Conservation (phyloP, 208 protist genomes). For the Crithidia mellificae region DNA sequence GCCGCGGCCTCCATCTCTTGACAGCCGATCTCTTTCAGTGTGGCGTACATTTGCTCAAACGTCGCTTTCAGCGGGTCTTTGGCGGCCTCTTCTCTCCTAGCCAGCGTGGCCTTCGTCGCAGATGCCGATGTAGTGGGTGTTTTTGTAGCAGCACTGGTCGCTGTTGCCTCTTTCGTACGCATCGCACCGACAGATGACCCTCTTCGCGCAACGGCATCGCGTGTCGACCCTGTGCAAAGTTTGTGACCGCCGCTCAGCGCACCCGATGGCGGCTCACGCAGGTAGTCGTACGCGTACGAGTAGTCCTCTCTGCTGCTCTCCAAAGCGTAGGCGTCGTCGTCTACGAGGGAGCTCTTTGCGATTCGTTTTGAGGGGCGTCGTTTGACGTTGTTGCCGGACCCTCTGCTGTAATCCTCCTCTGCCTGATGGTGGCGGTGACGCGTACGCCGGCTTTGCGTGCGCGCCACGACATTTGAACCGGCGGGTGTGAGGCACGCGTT, state of each 20-base stretch:
- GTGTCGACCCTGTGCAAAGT: not conserved
- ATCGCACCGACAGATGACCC: too few relatives aligned
- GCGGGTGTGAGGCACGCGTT: conserved; percentile 19
- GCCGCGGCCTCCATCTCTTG: conserved; percentile 6
- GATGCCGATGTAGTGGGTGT: too few relatives aligned
- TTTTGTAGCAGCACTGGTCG: too few relatives aligned
- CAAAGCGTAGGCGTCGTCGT: not conserved
- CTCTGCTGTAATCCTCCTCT: too few relatives aligned
- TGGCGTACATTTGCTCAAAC: conserved; percentile 15
- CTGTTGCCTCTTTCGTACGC: too few relatives aligned
- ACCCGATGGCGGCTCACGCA: conserved; percentile 14
- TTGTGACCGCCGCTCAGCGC: not conserved
- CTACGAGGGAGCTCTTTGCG: not conserved
- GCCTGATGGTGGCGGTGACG: not conserved
- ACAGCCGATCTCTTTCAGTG: not conserved
- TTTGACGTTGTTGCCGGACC: too few relatives aligned
- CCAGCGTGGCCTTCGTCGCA: too few relatives aligned
- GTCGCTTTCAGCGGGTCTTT: conserved; percentile 3
- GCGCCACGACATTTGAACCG: not conserved
- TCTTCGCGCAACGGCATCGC: too few relatives aligned
- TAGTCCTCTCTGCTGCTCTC: not conserved
- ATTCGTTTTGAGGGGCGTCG: too few relatives aligned
- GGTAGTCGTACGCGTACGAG: conserved; percentile 23
- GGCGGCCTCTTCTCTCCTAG: not conserved
- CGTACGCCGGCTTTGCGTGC: not conserved